Base-by-base conservation (phyloP, 805 yeast species). In the Hanseniaspora pseudoguilliermondii region DNA sequence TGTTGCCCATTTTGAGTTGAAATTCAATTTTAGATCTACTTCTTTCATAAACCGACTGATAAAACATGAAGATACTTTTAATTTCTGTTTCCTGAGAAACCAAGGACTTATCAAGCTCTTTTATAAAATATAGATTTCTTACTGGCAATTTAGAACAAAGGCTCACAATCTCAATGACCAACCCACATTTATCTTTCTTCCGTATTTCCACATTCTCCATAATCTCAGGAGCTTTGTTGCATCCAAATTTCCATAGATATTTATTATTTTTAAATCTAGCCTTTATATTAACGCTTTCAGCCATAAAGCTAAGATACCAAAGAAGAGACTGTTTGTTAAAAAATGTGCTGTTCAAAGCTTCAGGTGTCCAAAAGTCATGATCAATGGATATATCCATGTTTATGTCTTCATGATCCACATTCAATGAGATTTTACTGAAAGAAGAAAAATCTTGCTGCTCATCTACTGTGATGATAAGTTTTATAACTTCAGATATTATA, bases 81-180 rank as follows among this genome's bases (percentile, higher is more conserved):
- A 71, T 67, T 0, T 78, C 29, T 1, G 67, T 67, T 15, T 61
- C 66, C 0, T 68, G 46, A 0, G 69, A 29, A 13, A 61, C 62
- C 1, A 59, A 50, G 3, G 36, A 16, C 20, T 43, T 42, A 50
- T 63, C 61, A 0, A 71, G 61, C 0, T 57, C 32, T 3, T 60
- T 58, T 5, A 60, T 32, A 0, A 70, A 32, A 7, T 66, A 67
- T 1, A 55, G 57, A 35, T 68, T 64, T 23, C 84, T 64, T 4
- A 79, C 81, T 0, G 79, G 79, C 0, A 73, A 38, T 25, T 66
- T 70, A 1, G 65, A 65, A 62, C 78, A 80, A 13, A 79, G 50
- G 49, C 73, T 72, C 7, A 66, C 58, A 3, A 71, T 68, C 2
- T 60, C 58, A 3, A 77, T 66, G 0, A 63, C 50, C 0, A 82